Conservation (phyloP, 2,329 filamentous ascomycete genomes). For the Epicoccum sorghinum region DNA sequence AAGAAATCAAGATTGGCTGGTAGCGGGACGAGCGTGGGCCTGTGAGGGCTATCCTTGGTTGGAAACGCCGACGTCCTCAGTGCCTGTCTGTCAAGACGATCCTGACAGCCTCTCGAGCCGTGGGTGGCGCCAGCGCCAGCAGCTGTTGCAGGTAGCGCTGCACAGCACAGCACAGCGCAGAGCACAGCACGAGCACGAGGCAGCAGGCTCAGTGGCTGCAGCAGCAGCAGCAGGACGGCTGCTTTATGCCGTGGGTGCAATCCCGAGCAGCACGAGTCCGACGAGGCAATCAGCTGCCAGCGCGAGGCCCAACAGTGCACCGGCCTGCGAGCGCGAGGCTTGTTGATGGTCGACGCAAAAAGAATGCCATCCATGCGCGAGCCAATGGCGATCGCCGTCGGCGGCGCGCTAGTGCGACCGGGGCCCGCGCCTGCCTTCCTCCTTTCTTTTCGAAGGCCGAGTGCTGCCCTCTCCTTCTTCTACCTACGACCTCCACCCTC, state of each 20-base stretch:
- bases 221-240: neutral
- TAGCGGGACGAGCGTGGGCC: constrained; percentile 8
- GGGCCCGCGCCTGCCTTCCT: constrained; percentile 20
- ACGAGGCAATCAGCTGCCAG: constrained; percentile 1
- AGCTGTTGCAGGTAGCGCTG: neutral
- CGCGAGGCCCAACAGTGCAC: constrained; percentile 14
- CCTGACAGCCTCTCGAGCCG: constrained; percentile 6
- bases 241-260: constrained; percentile 1
- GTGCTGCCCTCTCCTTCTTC: constrained; percentile 23
- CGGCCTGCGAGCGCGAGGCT: constrained; percentile 7
- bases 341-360: constrained; percentile 14
- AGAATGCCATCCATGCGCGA: constrained; percentile 10
- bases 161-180: neutral
- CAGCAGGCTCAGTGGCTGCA: neutral
- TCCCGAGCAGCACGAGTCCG: neutral
- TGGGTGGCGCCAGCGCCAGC: constrained; percentile 7
- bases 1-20: constrained; percentile 14
- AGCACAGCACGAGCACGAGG: no score
- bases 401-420: constrained; percentile 15
- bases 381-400: constrained; percentile 9
- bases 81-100: constrained; percentile 11
- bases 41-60: constrained; percentile 12
- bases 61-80: constrained; percentile 17
- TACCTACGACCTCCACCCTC: constrained; percentile 25
- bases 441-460: constrained; percentile 20